A percentile compares a stretch with the other conserved stretches of the same genome.
phyloP scores from a whole-genome alignment of 108 stramenopile genomes.

The Cyclotella baltica region DNA sequence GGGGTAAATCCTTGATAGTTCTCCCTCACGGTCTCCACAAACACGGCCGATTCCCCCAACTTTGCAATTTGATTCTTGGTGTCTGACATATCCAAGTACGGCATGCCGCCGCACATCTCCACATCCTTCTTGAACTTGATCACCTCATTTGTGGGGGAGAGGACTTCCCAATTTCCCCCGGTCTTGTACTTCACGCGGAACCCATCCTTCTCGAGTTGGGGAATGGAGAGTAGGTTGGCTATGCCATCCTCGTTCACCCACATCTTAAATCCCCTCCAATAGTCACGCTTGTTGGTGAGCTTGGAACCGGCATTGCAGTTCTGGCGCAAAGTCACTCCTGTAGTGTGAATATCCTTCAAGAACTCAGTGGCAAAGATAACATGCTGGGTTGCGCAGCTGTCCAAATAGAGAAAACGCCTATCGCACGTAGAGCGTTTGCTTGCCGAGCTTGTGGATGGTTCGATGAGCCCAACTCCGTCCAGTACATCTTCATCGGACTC shows the following conservation, averaged over 20 bases:
- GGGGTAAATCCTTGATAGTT: not conserved
- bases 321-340: not conserved
- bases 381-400: conserved; percentile 17
- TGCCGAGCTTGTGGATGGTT: not conserved
- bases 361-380: not conserved
- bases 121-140: not conserved
- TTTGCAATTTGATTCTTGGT: not conserved
- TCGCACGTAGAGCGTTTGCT: not conserved
- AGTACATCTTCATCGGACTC: not conserved
- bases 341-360: not conserved
- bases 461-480: not conserved
- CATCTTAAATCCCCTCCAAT: not conserved
- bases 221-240: conserved; percentile 2
- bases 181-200: not conserved
- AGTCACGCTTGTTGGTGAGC: not conserved
- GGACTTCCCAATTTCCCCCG: not conserved
- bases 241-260: not conserved
- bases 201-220: conserved; percentile 1
- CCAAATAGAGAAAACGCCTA: not conserved
- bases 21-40: not conserved
- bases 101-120: not conserved
- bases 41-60: not conserved
- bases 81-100: not conserved
- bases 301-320: conserved; percentile 20
- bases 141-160: not conserved